These are phyloP conservation scores for Monosporascus cannonballus DNA, from an alignment of 2,329 filamentous ascomycete species.

Conservation along the genomic window DNA sequence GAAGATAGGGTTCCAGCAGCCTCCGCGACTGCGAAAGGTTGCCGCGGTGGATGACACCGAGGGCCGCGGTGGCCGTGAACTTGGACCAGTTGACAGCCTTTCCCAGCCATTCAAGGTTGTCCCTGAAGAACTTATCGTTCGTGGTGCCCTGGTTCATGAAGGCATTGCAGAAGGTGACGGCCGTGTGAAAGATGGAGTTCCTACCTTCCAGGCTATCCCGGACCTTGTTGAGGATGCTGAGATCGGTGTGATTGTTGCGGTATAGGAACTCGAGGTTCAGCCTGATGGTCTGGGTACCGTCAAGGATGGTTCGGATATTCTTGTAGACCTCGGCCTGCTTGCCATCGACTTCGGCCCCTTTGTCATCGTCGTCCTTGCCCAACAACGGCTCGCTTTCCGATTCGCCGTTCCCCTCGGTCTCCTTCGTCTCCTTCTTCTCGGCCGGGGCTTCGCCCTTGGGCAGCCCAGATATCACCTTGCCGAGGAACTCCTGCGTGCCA, in stretches of 20 bases:
- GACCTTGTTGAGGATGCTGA: conserved; percentile 90
- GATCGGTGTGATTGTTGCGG: conserved; percentile 88
- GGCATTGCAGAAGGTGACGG: conserved; percentile 93
- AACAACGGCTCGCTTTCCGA: conserved; percentile 45
- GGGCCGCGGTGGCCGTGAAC: conserved; percentile 91
- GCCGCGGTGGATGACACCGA: conserved; percentile 93
- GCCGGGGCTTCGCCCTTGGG: conserved; percentile 45
- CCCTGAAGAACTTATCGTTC: conserved; percentile 96
- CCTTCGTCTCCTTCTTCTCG: conserved; percentile 41
- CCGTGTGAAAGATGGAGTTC: conserved; percentile 97
- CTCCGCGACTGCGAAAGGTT: conserved; percentile 92
- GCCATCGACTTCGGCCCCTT: conserved; percentile 38
- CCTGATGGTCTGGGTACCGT: conserved; percentile 89
- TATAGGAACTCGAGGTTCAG: conserved; percentile 95
- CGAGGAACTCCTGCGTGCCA: conserved; percentile 92
- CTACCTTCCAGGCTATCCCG: conserved; percentile 91
- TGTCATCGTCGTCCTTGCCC: conserved; percentile 37
- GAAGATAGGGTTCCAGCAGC: conserved; percentile 89
- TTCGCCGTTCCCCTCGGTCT: conserved; percentile 32
- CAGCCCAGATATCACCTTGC: conserved; percentile 78
- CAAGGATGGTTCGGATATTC: conserved; percentile 64
- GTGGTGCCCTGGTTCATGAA: conserved; percentile 99
- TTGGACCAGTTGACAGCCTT: conserved; percentile 99
- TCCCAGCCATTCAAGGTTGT: conserved; percentile 95
- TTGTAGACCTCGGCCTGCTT: conserved; percentile 51